Conservation (phyloP, 495 filamentous ascomycete species). For the Penicillium salamii region DNA sequence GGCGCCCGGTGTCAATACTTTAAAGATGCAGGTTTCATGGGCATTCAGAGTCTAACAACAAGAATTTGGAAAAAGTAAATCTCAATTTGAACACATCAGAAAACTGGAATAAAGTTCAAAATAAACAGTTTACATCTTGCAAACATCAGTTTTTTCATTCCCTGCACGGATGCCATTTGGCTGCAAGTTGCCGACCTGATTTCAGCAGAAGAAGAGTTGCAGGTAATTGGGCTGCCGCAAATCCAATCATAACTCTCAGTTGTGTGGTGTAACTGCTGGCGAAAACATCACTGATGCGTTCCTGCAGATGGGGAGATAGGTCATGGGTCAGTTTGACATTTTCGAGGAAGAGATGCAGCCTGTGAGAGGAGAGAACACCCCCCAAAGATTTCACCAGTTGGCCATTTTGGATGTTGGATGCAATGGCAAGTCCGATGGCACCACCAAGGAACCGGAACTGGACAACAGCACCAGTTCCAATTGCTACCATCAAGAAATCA, state of each 20-base stretch:
- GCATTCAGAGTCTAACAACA: too few relatives aligned
- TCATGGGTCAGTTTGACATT: constrained; percentile 11
- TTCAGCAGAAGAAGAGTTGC: constrained; percentile 21
- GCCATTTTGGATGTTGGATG: constrained; percentile 35
- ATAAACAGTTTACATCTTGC: too few relatives aligned
- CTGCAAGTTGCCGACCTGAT: constrained; percentile 18
- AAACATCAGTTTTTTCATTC: background rate
- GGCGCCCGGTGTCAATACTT: too few relatives aligned
- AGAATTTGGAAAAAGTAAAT: too few relatives aligned
- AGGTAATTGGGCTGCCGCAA: constrained; percentile 25
- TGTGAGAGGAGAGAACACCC: constrained; percentile 12
- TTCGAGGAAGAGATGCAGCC: constrained; percentile 27
- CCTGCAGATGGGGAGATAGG: constrained; percentile 11
- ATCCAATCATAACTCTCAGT: constrained; percentile 29
- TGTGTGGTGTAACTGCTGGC: constrained; percentile 24
- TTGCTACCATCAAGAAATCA: constrained; percentile 28
- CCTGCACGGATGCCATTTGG: background rate
- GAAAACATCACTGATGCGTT: constrained; percentile 15
- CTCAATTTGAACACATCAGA: too few relatives aligned
- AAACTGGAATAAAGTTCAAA: too few relatives aligned
- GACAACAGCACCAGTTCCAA: constrained; percentile 53
- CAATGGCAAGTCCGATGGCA: constrained; percentile 47
- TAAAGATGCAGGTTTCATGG: too few relatives aligned
- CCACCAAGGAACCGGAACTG: constrained; percentile 59
- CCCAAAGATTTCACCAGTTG: constrained; percentile 20